Evolutionary conservation across 1,284 basidiomycete species (phyloP), one percentile per base, ranked within the genome.

Genomic region (Trametes hirsuta): DNA sequence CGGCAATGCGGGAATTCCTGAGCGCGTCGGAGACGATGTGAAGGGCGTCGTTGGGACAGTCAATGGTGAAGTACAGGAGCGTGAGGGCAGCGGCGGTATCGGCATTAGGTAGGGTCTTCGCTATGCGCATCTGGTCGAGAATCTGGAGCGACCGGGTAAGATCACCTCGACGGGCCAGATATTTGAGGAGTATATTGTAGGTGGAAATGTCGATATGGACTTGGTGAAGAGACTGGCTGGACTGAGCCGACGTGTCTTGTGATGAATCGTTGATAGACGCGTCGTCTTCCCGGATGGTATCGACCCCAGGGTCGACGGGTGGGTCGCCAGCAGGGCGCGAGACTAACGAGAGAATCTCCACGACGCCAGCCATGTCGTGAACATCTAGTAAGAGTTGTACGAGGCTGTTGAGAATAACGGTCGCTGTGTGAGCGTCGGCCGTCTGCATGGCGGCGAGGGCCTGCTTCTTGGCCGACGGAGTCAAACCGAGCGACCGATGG

Each of bases 181-280:
- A 79, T 67, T 85, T 81, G 69, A 91, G 81, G 61, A 90, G 78
- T 35, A 87, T 82, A 10, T 84, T 82, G 73, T 84, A 89, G 1
- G 90, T 92, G 10, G 77, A 76, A 6, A 81, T 77, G 65, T 88
- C 81, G 18, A 61, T 22, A 12, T 47, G 21, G 37, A 48, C 21
- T 14, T n/a, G 40, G 12, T 21, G 51, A 14, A 86, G 84, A 44
- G 57, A 58, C 34, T 83, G 54, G 40, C 37, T 48, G 37, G 61
- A 46, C 15, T 21, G 44, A 8, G 40, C 18, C 37, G 34, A 14
- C 34, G 41, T 30, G 21, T 30, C n/a, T 10, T 30, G 30, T 47
- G 42, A 18, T 12, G 49, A 10, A 9, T 12, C 30, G 8, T 47
- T 18, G 45, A 55, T 41, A 57, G 30, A 52, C 8, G 58, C 45